Evolutionary conservation across 2,329 filamentous ascomycete genomes (phyloP), one percentile per base, ranked within the genome.

Genomic region (Colletotrichum ledebouriae): DNA sequence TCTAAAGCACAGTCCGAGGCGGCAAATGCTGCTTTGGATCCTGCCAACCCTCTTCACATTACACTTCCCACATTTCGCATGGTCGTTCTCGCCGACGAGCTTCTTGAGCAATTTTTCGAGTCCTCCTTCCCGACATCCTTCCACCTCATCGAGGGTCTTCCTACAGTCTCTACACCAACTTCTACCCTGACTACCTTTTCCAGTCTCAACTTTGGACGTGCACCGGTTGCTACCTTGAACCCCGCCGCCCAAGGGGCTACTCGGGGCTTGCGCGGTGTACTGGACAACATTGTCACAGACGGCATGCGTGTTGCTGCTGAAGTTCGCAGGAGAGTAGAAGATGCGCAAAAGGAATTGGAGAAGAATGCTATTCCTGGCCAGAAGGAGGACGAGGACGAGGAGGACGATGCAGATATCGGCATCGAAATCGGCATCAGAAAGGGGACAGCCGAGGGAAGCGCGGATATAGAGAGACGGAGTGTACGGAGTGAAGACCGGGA

Each of bases 31-130:
- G 96, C 96, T 0, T 87, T 99, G 4, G 94, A 99, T 76, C 96
- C 96, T 3, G 91, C 94, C 29, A 95, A 97, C 71, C 96, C 96
- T 6, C 86, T 99, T 0, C 92, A 98, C 77, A 98, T 99, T 75
- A 98, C 96, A 1, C 86, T 99, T 1, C 96, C 96, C 1, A 99
- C 96, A 0, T 99, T 99, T 86, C 92, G 96, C 72, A 99, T 99
- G 96, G 94, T 99, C 3, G 93, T 99, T 10, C 88, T 99, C 7
- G 96, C 96, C 49, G 96, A 99, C 76, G 96, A 99, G 78, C 87
- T 97, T 1, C 88, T 99, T 6, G 95, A 99, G 75, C 93, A 97
- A 73, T 99, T 99, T 81, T 99, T 99, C 77, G 96, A 99, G 81
- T 93, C 93, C 0, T 97, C 94, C 46, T 98, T 98, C 81, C 94